Conservation (phyloP, 2,329 filamentous ascomycete genomes). For the Conoideocrella luteorostrata region DNA sequence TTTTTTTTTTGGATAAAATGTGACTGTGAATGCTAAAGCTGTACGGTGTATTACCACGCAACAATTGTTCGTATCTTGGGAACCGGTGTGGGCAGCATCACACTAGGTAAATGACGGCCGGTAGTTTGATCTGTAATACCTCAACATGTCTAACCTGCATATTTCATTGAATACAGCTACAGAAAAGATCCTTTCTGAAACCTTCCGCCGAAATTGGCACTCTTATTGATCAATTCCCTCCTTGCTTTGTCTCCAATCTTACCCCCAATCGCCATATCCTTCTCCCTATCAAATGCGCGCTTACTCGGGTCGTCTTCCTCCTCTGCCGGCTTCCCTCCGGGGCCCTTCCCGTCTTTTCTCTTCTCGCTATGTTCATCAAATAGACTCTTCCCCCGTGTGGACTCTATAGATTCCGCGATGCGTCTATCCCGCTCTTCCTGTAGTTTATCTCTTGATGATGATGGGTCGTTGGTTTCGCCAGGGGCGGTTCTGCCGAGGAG, state of each 20-base stretch:
- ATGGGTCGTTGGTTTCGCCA: constrained; percentile 30
- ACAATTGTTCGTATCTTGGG: too few relatives aligned
- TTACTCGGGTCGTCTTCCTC: constrained; percentile 88
- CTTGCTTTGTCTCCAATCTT: constrained; percentile 68
- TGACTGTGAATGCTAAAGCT: too few relatives aligned
- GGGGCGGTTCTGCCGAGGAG: constrained; percentile 64
- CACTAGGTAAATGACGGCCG: too few relatives aligned
- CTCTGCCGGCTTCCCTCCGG: constrained; percentile 52
- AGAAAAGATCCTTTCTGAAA: constrained; percentile 71
- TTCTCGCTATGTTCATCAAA: constrained; percentile 49
- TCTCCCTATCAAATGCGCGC: constrained; percentile 82
- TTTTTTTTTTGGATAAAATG: too few relatives aligned
- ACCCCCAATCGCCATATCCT: constrained; percentile 78
- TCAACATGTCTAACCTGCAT: background rate
- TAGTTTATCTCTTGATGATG: constrained; percentile 35
- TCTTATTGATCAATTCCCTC: constrained; percentile 71
- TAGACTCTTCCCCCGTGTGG: constrained; percentile 50
- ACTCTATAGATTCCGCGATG: constrained; percentile 44
- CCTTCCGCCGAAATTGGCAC: constrained; percentile 72
- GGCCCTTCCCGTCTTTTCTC: constrained; percentile 24
- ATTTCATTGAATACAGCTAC: constrained; percentile 20
- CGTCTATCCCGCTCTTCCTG: constrained; percentile 48
- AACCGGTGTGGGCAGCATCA: too few relatives aligned
- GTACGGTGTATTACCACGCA: too few relatives aligned
- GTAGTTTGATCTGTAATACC: too few relatives aligned